Evolutionary conservation across 257 asterid genomes (phyloP), one percentile per base, ranked within the genome.

Genomic region (Nicotiana tomentosiformis): DNA sequence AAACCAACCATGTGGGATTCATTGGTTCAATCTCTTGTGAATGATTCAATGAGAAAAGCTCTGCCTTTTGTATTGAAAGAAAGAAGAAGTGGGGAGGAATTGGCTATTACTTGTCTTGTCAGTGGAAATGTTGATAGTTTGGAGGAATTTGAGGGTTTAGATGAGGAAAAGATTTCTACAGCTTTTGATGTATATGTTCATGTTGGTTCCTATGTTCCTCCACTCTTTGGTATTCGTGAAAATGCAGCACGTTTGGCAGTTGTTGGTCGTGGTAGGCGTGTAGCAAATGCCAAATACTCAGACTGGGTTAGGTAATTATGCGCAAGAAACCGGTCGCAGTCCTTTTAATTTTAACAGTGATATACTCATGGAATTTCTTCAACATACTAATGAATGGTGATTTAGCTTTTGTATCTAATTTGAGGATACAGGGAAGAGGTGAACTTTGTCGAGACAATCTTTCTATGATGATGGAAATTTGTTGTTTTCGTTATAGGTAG

Each of bases 201-300:
- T 82, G 83, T 94, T 56, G 87, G 93, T 37, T 88, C 91, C 37
- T 96, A 93, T 87, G 89, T 88, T 83, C 97, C 94, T 15, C 87
- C 92, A 29, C 86, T 53, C n/a, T 90, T 90, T 85, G 98, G 98
- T 58, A 83, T 58, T 83, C 72, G 66, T 77, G 92, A 86, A 67
- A 88, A 87, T 82, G 94, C 89, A 7, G 95, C 94, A 5, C 91
- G 64, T 83, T 86, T 94, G 90, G 99, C 98, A 11, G 87, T 93
- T 12, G 98, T 92, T 16, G 97, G 99, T 3, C 89, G 62, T 49
- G 98, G 98, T 7, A 92, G 99, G 87, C 92, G 90, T 82, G 87
- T 84, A 60, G 96, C 98, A 0, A 89, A 86, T 87, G 99, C 98
- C 2, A 96, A 96, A 87, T 91, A 96, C 90, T 89, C 98, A 10